These are phyloP conservation scores for Penicillium oxalicum DNA, from an alignment of 2,329 filamentous ascomycete species.

Conservation along the genomic window DNA sequence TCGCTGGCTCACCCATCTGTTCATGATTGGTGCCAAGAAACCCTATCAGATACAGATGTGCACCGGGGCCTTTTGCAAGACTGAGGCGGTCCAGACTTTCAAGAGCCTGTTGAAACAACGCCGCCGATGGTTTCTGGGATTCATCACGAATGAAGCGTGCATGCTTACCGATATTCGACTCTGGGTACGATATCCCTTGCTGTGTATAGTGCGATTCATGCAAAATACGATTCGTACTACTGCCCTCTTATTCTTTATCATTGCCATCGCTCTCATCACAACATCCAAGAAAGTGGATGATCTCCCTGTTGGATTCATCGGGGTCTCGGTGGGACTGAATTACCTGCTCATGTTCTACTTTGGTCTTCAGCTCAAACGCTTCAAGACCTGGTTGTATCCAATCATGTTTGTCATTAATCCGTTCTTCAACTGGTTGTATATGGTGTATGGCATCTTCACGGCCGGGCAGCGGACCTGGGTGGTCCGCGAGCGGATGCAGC, in stretches of 20 bases:
- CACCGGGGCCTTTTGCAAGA: constrained; percentile 96
- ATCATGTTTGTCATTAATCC: constrained; percentile 94
- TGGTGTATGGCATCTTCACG: constrained; percentile 94
- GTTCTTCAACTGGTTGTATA: constrained; percentile 97
- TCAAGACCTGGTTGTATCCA: constrained; percentile 92
- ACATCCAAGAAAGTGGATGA: constrained; percentile 72
- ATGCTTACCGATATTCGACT: constrained; percentile 93
- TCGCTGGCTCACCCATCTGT: constrained; percentile 92
- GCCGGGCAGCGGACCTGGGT: constrained; percentile 90
- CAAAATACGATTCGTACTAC: constrained; percentile 96
- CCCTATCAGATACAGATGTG: constrained; percentile 97
- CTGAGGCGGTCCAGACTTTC: constrained; percentile 88
- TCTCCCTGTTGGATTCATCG: constrained; percentile 88
- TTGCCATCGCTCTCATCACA: constrained; percentile 78
- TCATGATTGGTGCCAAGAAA: constrained; percentile 95
- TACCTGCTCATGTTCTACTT: constrained; percentile 97
- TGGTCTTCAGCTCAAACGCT: constrained; percentile 75
- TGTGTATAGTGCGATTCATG: constrained; percentile 83
- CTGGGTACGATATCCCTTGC: constrained; percentile 83
- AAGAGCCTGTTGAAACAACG: constrained; percentile 84
- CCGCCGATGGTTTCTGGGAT: constrained; percentile 91
- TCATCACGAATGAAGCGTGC: constrained; percentile 96
- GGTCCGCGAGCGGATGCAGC: constrained; percentile 87
- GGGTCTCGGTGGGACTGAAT: constrained; percentile 83
- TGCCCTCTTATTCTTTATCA: constrained; percentile 87